Conservation (phyloP, 208 protist genomes). For the Naegleria fowleri region DNA sequence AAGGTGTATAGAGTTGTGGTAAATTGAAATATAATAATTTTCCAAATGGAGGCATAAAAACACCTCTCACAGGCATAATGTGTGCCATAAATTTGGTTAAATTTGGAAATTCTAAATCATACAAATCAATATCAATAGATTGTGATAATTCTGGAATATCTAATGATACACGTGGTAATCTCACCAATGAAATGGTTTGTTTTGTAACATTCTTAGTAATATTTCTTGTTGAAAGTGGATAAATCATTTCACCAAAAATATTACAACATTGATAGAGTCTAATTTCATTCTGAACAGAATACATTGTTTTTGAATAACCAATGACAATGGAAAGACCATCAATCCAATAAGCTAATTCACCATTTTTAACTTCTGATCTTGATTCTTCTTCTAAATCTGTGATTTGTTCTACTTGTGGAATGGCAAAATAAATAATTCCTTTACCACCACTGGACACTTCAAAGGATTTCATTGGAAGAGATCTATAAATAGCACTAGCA, state of each 20-base stretch:
- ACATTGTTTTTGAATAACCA: not conserved
- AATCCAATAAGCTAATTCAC: slow-evolving; percentile 27
- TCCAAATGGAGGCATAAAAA: not conserved
- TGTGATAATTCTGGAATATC: not conserved
- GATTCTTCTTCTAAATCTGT: not conserved
- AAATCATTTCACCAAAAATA: not conserved
- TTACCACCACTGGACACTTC: not conserved
- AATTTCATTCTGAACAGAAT: not conserved
- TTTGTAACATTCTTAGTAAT: not conserved
- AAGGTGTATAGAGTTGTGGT: not conserved
- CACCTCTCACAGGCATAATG: not conserved
- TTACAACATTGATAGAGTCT: not conserved
- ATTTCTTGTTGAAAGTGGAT: not conserved
- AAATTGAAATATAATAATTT: not conserved
- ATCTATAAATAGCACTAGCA: not conserved
- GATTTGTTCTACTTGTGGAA: not conserved
- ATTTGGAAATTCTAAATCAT: not conserved
- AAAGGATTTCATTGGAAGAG: not conserved
- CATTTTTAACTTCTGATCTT: not conserved
- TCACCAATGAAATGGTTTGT: not conserved
- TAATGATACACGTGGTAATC: not conserved
- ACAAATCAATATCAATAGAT: not conserved
- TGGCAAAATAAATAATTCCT: slow-evolving; percentile 21
- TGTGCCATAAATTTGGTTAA: not conserved
- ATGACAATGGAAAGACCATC: not conserved